phyloP scores from a whole-genome alignment of 495 filamentous ascomycete species.

The Neurospora sp. region DNA sequence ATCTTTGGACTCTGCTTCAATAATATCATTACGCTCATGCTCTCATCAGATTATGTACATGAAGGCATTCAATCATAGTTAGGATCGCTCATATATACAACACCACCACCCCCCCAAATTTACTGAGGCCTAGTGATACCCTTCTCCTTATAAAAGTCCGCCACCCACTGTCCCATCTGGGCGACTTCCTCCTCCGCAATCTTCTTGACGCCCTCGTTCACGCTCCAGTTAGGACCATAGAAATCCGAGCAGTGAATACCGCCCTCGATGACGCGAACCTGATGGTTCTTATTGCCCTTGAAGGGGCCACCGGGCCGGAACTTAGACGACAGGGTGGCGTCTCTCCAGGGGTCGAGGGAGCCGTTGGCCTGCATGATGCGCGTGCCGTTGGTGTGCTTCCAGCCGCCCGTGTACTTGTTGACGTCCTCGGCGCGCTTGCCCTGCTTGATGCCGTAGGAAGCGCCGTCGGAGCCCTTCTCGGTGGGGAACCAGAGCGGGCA shows the following conservation, averaged over 20 bases:
- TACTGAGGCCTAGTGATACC: slow-evolving; percentile 1
- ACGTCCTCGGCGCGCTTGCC: slow-evolving; percentile 43
- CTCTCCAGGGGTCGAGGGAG: slow-evolving; percentile 34
- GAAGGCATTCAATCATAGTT: not conserved
- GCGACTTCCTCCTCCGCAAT: slow-evolving; percentile 23
- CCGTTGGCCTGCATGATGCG: slow-evolving; percentile 55
- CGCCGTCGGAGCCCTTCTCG: slow-evolving; percentile 23
- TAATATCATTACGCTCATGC: not conserved
- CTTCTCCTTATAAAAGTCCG: slow-evolving; percentile 31
- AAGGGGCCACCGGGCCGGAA: slow-evolving; percentile 34
- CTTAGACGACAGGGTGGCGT: slow-evolving; percentile 26
- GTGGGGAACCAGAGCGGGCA: slow-evolving; percentile 51
- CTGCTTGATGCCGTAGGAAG: slow-evolving; percentile 38
- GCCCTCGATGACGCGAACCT: slow-evolving; percentile 23
- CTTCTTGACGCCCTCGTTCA: slow-evolving; percentile 25
- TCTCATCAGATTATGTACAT: not conserved
- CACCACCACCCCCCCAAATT: too few relatives aligned
- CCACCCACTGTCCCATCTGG: slow-evolving; percentile 31
- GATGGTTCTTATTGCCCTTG: slow-evolving; percentile 22
- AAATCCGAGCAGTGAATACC: slow-evolving; percentile 36
- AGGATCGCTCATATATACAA: not conserved
- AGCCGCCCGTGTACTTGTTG: slow-evolving; percentile 53
- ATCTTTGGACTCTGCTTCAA: too few relatives aligned
- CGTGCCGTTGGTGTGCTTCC: slow-evolving; percentile 42
- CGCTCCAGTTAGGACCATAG: slow-evolving; percentile 39